Base-by-base conservation (phyloP, 2,329 filamentous ascomycete species). In the Daldinia sp. region DNA sequence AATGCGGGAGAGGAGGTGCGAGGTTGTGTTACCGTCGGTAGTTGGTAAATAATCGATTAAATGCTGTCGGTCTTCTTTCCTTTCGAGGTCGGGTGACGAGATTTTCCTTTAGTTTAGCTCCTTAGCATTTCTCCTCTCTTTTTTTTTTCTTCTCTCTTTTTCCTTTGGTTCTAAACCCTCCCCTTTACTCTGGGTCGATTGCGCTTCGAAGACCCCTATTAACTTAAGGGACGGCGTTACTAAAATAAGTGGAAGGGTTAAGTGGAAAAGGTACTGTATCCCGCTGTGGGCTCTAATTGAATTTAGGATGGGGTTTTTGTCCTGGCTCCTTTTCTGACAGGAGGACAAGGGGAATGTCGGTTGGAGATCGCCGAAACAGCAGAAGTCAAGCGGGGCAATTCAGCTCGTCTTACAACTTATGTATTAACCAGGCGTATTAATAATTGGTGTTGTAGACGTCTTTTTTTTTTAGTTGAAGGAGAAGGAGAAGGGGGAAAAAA, bases 311-410 rank as follows among this genome's bases (percentile, higher is more conserved):
- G 68, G 65, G 69, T 30, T 54, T 55, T 15, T 48, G 59, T 67
- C 56, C 64, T 62, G 48, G 54, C 54, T 70, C 61, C 58, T 70
- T 70, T 65, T 70, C 53, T 70, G 58, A 60, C 65, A 68, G 61
- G 61, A 56, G 46, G 64, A 53, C 60, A 60, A 63, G 60, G 63
- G 60, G 60, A 48, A 54, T 54, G 15, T 53, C 61, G 46, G 60
- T 65, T 69, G 58, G 69, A 59, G 69, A 69, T 69, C 63, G 63
- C 61, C 67, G 41, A 57, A 71, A 51, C 65, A 60, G 46, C 55
- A 23, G 20, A 50, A 50, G 33, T 54, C 33, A 35, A 61, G 63
- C 59, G 68, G 66, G 60, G 46, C 61, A 57, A 6, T 23, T 39
- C 55, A 59, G 39, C 50, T 9, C 50, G 41, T 62, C 37, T 62